Conservation (phyloP, 1,284 basidiomycete genomes). For the Ustilago tritici region DNA sequence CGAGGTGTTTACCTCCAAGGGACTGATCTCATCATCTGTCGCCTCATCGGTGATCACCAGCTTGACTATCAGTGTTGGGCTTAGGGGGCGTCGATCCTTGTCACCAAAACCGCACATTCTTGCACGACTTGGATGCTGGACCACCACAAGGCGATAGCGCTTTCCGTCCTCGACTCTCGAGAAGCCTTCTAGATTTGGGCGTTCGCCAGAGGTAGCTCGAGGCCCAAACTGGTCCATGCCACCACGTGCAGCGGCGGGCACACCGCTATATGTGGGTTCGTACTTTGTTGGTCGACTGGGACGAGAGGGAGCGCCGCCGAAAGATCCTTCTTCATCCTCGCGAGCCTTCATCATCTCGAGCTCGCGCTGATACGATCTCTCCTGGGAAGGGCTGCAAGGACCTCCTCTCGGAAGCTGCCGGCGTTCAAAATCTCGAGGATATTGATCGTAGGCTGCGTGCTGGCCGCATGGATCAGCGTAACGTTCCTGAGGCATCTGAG, state of each 20-base stretch:
- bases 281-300: slow-evolving; percentile 16
- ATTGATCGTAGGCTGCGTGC: slow-evolving; percentile 23
- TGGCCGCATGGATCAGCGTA: slow-evolving; percentile 9
- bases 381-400: slow-evolving; percentile 16
- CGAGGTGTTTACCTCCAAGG: slow-evolving; percentile 61
- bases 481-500: slow-evolving; percentile 19
- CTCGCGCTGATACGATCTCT: slow-evolving; percentile 39
- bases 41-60: slow-evolving; percentile 58
- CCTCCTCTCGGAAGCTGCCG: not conserved
- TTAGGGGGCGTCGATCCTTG: slow-evolving; percentile 64
- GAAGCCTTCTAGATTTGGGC: slow-evolving; percentile 38
- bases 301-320: slow-evolving; percentile 17
- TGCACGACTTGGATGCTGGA: slow-evolving; percentile 60
- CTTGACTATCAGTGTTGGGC: slow-evolving; percentile 62
- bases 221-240: slow-evolving; percentile 29
- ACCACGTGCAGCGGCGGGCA: slow-evolving; percentile 12
- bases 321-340: slow-evolving; percentile 33
- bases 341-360: slow-evolving; percentile 49
- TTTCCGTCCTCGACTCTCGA: slow-evolving; percentile 43
- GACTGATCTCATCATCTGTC: slow-evolving; percentile 54
- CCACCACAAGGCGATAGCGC: slow-evolving; percentile 56
- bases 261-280: slow-evolving; percentile 18
- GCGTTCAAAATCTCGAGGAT: slow-evolving; percentile 18
- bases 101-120: slow-evolving; percentile 66
- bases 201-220: slow-evolving; percentile 17